A percentile compares a stretch with the other conserved stretches of the same genome.
Conservation (phyloP, 106 monocot species). For the Xerophyta viscosa region DNA sequence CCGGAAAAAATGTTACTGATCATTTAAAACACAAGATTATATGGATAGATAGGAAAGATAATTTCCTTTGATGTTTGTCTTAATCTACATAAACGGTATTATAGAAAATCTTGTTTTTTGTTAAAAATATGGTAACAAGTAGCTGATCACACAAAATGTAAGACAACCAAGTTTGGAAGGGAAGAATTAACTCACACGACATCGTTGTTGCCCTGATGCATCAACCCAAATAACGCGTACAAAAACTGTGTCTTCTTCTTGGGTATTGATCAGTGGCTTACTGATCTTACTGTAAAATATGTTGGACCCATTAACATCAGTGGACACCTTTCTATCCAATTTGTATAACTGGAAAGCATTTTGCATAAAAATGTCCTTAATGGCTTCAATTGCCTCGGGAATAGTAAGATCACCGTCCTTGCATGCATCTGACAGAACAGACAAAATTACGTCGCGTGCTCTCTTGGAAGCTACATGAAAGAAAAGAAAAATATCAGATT, state of each 20-base stretch:
- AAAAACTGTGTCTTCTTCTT: conserved; percentile 34
- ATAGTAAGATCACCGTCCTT: conserved; percentile 85
- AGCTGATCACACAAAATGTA: conserved; percentile 1
- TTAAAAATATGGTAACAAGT: no score
- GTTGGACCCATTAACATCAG: conserved; percentile 9
- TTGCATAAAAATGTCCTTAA: conserved; percentile 60
- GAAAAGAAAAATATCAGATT: background rate
- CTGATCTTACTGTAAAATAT: background rate
- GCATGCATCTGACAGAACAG: conserved; percentile 67
- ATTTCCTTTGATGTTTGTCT: no score
- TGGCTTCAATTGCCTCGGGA: conserved; percentile 70
- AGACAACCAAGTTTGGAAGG: background rate
- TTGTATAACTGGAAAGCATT: conserved; percentile 72
- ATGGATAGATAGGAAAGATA: no score
- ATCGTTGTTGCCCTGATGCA: conserved; percentile 80
- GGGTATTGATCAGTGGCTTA: background rate
- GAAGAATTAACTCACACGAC: conserved; percentile 55
- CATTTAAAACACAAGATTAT: no score
- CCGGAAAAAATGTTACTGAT: no score
- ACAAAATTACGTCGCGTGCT: conserved; percentile 73
- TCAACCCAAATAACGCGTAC: conserved; percentile 87
- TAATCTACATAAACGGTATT: no score
- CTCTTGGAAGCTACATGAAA: conserved; percentile 60
- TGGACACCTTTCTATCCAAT: conserved; percentile 35
- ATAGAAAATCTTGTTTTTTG: no score